A percentile compares a stretch with the other conserved stretches of the same genome.
These are phyloP conservation scores for Apiosordaria backusii DNA, from an alignment of 495 filamentous ascomycete genomes.

Conservation along the genomic window DNA sequence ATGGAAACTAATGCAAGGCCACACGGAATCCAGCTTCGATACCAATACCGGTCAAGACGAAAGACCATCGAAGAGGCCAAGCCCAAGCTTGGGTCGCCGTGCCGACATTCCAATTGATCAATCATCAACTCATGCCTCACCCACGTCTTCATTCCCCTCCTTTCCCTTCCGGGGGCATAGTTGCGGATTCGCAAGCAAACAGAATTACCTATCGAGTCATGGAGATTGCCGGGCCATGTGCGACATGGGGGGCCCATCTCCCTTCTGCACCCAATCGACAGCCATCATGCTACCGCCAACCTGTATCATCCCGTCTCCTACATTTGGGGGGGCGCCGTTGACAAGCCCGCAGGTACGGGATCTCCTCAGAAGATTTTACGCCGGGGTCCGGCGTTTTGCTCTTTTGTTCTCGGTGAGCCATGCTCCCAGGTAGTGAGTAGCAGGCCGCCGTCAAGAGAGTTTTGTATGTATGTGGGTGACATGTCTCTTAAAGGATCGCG, in stretches of 20 bases:
- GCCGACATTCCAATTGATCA: background rate
- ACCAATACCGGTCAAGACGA: conserved; percentile 1
- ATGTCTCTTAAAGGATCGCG: background rate
- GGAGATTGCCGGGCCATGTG: conserved; percentile 11
- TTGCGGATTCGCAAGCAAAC: too few relatives aligned
- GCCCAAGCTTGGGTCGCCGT: background rate
- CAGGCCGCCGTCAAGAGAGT: background rate
- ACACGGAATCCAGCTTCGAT: conserved; percentile 15
- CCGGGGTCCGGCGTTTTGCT: background rate
- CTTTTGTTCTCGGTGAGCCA: background rate
- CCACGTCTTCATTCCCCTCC: background rate
- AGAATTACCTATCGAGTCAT: conserved; percentile 19
- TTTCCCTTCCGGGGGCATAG: background rate
- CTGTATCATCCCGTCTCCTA: background rate
- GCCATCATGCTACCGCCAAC: background rate
- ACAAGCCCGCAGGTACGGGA: background rate
- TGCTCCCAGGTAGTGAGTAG: background rate
- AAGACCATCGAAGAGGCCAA: background rate
- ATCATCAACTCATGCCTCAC: background rate
- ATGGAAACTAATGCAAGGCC: conserved; percentile 30
- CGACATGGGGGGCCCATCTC: too few relatives aligned
- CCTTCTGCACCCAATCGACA: background rate
- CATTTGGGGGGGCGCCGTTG: background rate
- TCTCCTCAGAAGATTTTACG: background rate
- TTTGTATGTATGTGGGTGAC: background rate